Evolutionary conservation across 106 monocot genomes (phyloP).

Genomic region (Cymbidium sinense): DNA sequence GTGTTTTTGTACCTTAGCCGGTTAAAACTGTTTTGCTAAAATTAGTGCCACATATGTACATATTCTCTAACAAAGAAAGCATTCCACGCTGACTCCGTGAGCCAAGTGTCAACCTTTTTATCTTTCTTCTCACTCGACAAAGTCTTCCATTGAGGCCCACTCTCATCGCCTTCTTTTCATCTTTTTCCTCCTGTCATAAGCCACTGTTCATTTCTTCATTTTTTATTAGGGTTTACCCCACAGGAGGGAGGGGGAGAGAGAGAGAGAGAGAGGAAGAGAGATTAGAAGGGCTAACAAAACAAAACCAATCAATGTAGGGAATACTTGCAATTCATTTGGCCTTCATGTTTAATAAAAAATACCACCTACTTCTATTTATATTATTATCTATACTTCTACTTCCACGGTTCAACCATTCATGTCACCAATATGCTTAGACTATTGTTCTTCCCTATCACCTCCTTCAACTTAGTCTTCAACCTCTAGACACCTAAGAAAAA

Average conservation of each 20-base stretch:
- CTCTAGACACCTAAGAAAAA: neutral
- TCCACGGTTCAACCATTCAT: conserved; percentile 4
- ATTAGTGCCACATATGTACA: neutral
- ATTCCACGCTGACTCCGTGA: neutral
- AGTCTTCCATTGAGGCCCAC: neutral
- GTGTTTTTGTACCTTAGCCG: too few species aligned
- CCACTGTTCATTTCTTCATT: neutral
- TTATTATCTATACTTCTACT: neutral
- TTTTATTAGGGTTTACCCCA: neutral
- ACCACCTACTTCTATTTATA: neutral
- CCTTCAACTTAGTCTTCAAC: conserved; percentile 3
- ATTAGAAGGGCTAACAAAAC: neutral
- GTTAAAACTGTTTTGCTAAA: too few species aligned
- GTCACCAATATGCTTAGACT: conserved; percentile 9
- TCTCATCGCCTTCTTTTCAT: neutral
- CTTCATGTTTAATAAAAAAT: neutral
- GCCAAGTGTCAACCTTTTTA: neutral
- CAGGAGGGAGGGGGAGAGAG: neutral
- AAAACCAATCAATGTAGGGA: neutral
- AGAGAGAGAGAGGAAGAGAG: neutral
- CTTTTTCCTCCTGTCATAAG: neutral
- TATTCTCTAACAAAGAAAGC: neutral
- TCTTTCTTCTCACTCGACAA: neutral
- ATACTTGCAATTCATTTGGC: neutral
- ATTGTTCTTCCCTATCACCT: neutral